phyloP scores from a whole-genome alignment of 371 early-diverging fungal genomes.

The Haplosporangium sp. region DNA sequence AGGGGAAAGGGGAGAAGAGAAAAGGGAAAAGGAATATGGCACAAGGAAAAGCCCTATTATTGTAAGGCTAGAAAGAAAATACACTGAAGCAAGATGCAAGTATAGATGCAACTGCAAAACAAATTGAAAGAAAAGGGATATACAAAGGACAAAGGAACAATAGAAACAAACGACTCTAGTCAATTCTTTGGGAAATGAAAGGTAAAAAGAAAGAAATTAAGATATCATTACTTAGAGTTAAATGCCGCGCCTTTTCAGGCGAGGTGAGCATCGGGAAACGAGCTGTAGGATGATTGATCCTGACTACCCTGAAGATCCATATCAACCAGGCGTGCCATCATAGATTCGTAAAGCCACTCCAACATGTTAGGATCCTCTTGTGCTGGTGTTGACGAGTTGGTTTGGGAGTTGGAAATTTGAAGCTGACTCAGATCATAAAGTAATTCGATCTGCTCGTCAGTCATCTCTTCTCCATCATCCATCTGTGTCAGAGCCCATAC shows the following conservation, averaged over 20 bases:
- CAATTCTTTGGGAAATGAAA: not conserved
- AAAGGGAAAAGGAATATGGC: not conserved
- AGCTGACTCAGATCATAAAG: constrained; percentile 27
- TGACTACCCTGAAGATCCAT: constrained; percentile 36
- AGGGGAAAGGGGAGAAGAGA: not conserved
- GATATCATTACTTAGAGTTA: not conserved
- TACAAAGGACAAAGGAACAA: not conserved
- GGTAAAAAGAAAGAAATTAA: not conserved
- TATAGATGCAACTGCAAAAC: not conserved
- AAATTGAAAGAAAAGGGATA: not conserved
- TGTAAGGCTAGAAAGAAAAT: not conserved
- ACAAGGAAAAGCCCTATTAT: not conserved
- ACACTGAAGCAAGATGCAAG: not conserved
- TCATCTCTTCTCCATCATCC: constrained; percentile 35
- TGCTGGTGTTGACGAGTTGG: not conserved
- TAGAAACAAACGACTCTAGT: not conserved
- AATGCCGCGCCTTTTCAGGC: constrained; percentile 4
- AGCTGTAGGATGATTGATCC: constrained; percentile 10
- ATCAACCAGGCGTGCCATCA: constrained; percentile 51
- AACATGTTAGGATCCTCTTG: constrained; percentile 49
- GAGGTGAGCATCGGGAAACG: constrained; percentile 18
- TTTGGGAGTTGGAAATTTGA: constrained; percentile 12
- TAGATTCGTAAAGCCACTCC: constrained; percentile 53
- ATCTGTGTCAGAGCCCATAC: constrained; percentile 29
- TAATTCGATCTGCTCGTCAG: constrained; percentile 37